Conservation (phyloP, 2,329 filamentous ascomycete genomes). For the Curvularia verruculosa region DNA sequence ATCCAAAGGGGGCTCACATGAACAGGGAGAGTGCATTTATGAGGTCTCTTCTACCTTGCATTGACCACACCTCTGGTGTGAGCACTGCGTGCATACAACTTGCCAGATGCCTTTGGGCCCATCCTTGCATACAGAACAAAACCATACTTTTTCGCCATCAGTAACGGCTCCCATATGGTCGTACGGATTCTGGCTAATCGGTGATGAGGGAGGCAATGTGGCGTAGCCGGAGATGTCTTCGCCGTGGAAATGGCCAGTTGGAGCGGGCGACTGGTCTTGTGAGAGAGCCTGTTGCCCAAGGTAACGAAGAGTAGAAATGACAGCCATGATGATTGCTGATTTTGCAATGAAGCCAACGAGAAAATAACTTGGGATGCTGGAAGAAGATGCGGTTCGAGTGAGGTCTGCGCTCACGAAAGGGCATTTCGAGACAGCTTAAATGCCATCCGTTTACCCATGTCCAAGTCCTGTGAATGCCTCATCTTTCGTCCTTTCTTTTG, state of each 20-base stretch:
- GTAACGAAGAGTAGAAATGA: neutral
- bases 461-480: neutral
- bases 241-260: neutral
- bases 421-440: neutral
- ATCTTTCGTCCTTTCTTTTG: neutral
- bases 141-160: neutral
- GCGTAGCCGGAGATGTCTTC: neutral
- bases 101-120: conserved; percentile 2
- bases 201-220: neutral
- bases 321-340: neutral
- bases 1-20: neutral
- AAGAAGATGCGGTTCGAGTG: neutral
- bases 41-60: neutral
- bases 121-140: neutral
- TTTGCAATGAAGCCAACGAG: neutral
- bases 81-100: neutral
- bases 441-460: neutral
- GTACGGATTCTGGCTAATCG: neutral
- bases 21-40: neutral
- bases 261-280: neutral
- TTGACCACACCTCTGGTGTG: neutral
- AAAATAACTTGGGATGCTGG: neutral
- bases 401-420: neutral
- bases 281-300: neutral
- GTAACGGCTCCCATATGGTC: neutral